phyloP scores from a whole-genome alignment of 2,329 filamentous ascomycete genomes.

The Talaromyces verruculosus region DNA sequence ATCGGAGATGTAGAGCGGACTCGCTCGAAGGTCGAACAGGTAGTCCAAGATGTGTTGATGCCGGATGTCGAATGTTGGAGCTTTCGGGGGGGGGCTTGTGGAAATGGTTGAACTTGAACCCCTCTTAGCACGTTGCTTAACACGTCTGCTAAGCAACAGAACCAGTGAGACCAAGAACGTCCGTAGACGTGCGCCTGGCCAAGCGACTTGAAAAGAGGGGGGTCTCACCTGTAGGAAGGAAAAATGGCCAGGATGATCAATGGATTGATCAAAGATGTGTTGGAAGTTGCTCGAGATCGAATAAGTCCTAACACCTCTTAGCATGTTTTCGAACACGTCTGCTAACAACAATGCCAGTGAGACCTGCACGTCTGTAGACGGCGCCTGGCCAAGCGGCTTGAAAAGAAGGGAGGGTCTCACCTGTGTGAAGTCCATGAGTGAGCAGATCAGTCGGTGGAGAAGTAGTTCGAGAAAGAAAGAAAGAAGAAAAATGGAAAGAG shows the following conservation, averaged over 20 bases:
- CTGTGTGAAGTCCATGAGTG: not conserved
- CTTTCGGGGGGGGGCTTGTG: not conserved
- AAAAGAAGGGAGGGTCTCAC: not conserved
- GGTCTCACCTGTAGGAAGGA: conserved; percentile 3
- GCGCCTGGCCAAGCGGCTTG: not conserved
- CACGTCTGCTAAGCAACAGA: conserved; percentile 3
- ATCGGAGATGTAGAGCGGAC: not conserved
- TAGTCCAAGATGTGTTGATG: not conserved
- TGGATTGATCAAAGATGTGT: not conserved
- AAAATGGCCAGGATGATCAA: not conserved
- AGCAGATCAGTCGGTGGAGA: not conserved
- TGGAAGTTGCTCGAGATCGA: too few relatives aligned
- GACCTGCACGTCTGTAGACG: not conserved
- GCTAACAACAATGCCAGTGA: not conserved
- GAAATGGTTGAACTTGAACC: conserved; percentile 3
- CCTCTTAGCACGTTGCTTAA: conserved; percentile 14
- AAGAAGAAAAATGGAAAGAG: not conserved
- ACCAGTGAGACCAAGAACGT: not conserved
- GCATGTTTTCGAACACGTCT: not conserved
- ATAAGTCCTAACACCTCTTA: not conserved
- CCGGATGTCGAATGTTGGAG: not conserved
- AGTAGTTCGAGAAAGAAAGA: not conserved
- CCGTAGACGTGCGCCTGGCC: not conserved
- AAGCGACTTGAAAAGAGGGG: not conserved
- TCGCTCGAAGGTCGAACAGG: not conserved